Percentiles rank a stretch among this genome's conserved stretches.
These are phyloP conservation scores for Entomortierella lignicola DNA, from an alignment of 192 early-diverging fungal genomes.

Conservation along the genomic window DNA sequence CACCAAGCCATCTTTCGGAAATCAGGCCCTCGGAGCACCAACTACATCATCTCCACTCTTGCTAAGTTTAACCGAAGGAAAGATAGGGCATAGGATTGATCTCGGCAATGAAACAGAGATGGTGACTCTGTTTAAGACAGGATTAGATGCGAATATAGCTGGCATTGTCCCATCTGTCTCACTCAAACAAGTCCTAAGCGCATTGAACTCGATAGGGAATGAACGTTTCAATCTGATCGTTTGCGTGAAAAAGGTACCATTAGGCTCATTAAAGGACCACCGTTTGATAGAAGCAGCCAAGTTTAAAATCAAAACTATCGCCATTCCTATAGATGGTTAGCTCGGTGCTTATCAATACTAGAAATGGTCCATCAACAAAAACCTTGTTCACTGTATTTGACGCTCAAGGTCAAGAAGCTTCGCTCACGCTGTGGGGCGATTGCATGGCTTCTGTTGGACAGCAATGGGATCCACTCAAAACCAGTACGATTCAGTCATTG, in stretches of 20 bases:
- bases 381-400: slow-evolving; percentile 28
- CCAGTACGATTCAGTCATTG: background rate
- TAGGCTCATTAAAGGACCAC: too few species aligned
- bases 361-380: slow-evolving; percentile 25
- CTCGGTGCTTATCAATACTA: slow-evolving; percentile 13
- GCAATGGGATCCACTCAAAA: slow-evolving; percentile 15
- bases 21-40: background rate
- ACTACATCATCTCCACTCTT: slow-evolving; percentile 21
- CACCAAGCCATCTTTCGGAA: background rate
- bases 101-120: slow-evolving; percentile 17
- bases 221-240: slow-evolving; percentile 31
- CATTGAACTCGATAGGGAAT: background rate
- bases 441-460: slow-evolving; percentile 1
- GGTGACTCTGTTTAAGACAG: slow-evolving; percentile 15
- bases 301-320: background rate
- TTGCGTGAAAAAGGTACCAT: slow-evolving; percentile 38
- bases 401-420: slow-evolving; percentile 25
- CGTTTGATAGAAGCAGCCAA: background rate
- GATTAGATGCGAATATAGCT: slow-evolving; percentile 22
- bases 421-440: slow-evolving; percentile 36
- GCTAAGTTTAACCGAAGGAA: slow-evolving; percentile 30
- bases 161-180: slow-evolving; percentile 17
- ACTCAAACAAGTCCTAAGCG: slow-evolving; percentile 12
- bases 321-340: slow-evolving; percentile 3
- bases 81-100: slow-evolving; percentile 35